Evolutionary conservation across 176 grass and related monocot genomes (phyloP).

Genomic region (Tillandsia fasciculata): DNA sequence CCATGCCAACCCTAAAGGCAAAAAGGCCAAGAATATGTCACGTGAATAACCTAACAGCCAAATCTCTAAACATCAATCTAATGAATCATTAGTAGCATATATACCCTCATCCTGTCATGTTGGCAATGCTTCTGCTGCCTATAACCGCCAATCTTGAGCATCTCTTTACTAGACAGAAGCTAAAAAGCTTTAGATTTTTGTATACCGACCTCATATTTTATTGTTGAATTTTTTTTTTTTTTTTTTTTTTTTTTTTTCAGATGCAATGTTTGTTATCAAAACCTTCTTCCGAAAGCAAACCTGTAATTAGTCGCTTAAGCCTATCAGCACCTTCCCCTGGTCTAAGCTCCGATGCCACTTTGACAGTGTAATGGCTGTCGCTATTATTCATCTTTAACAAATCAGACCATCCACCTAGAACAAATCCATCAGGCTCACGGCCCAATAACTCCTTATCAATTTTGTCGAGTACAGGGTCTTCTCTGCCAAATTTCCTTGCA

Average conservation of each 20-base stretch:
- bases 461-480: conserved; percentile 78
- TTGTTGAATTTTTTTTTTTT: not conserved
- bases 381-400: conserved; percentile 38
- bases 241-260: conserved; percentile 34
- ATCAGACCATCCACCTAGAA: conserved; percentile 56
- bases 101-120: no score
- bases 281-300: conserved; percentile 62
- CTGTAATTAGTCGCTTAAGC: conserved; percentile 59
- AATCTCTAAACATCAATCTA: no score
- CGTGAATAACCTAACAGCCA: no score
- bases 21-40: no score
- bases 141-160: no score
- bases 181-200: not conserved
- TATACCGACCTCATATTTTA: not conserved
- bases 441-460: conserved; percentile 73
- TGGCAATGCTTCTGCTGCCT: not conserved
- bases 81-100: conserved; percentile 2
- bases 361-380: conserved; percentile 34
- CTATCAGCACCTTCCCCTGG: conserved; percentile 54
- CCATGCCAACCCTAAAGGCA: no score
- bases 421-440: conserved; percentile 46
- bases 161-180: not conserved
- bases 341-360: conserved; percentile 45
- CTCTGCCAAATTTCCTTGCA: conserved; percentile 76
- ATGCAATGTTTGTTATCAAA: conserved; percentile 78